These are phyloP conservation scores for Chaetomiaceae sp. DNA, from an alignment of 2,329 filamentous ascomycete genomes.

Conservation along the genomic window DNA sequence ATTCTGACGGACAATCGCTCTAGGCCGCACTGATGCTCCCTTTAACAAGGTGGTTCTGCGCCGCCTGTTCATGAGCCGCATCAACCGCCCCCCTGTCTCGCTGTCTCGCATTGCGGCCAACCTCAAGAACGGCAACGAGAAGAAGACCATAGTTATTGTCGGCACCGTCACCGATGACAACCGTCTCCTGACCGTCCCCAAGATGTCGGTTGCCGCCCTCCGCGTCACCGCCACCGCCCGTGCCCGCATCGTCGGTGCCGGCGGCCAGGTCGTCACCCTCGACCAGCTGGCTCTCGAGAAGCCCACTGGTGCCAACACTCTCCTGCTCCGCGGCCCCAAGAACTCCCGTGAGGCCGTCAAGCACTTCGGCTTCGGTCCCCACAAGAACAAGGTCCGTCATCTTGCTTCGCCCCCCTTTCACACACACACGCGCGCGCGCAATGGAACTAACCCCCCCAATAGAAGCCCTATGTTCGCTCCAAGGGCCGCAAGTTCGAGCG, in stretches of 20 bases:
- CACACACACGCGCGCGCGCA: accelerated
- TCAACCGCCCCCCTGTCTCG: conserved; percentile 94
- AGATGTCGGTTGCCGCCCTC: conserved; percentile 88
- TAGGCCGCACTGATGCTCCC: conserved; percentile 89
- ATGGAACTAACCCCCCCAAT: conserved; percentile 34
- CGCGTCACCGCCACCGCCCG: conserved; percentile 96
- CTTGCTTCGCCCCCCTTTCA: too few relatives aligned
- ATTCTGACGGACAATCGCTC: neutral
- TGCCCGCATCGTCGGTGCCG: conserved; percentile 86
- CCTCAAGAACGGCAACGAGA: conserved; percentile 58
- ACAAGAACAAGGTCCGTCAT: conserved; percentile 85
- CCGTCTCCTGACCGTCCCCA: conserved; percentile 84
- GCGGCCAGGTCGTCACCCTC: conserved; percentile 91
- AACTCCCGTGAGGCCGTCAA: conserved; percentile 96
- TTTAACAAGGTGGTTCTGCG: conserved; percentile 99
- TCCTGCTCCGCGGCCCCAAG: conserved; percentile 97
- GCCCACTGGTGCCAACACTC: conserved; percentile 93
- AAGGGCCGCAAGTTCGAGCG: conserved; percentile 99
- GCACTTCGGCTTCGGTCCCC: conserved; percentile 98
- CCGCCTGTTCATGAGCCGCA: conserved; percentile 96
- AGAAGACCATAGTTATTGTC: conserved; percentile 89
- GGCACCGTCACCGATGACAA: conserved; percentile 98
- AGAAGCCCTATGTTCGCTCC: conserved; percentile 96
- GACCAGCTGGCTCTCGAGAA: conserved; percentile 95
- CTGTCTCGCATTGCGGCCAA: conserved; percentile 82